Percentiles rank a stretch among this genome's conserved stretches.
Evolutionary conservation across 495 filamentous ascomycete genomes (phyloP).

Genomic region (Aspergillus funiculosus): DNA sequence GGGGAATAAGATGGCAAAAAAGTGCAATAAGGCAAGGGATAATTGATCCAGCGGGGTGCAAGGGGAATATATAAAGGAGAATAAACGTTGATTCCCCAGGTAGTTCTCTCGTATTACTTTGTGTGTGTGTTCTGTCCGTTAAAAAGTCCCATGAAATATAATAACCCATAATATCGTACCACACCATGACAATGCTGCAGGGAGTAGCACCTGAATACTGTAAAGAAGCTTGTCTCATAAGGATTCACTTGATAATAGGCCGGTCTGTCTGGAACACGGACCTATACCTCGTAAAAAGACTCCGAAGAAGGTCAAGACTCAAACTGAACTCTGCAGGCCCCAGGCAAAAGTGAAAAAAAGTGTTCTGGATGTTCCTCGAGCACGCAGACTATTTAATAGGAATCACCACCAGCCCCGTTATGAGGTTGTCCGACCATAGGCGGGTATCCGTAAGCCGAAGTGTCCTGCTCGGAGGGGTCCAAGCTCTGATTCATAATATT

Average conservation of each 20-base stretch:
- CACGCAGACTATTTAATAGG: conserved; percentile 33
- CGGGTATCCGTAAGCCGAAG: conserved; percentile 56
- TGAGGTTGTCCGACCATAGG: conserved; percentile 57
- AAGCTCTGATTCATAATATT: conserved; percentile 55
- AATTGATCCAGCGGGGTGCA: neutral
- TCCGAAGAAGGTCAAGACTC: neutral
- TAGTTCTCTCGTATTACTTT: conserved; percentile 11
- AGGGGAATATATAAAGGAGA: neutral
- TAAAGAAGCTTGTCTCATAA: neutral
- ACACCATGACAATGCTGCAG: conserved; percentile 14
- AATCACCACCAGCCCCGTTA: conserved; percentile 59
- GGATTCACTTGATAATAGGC: neutral
- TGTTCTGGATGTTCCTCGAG: conserved; percentile 3
- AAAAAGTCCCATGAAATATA: conserved; percentile 13
- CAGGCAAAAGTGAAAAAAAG: neutral
- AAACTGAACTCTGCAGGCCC: neutral
- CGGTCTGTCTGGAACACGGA: neutral
- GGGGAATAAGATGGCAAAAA: neutral
- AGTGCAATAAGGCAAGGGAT: neutral
- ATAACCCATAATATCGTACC: conserved; percentile 15
- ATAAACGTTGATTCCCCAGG: conserved; percentile 2
- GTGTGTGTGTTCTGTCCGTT: conserved; percentile 27
- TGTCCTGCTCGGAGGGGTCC: conserved; percentile 55
- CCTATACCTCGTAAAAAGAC: neutral
- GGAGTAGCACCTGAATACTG: conserved; percentile 5